Conservation (phyloP, 768 basidiomycete species). For the Russula earlei region DNA sequence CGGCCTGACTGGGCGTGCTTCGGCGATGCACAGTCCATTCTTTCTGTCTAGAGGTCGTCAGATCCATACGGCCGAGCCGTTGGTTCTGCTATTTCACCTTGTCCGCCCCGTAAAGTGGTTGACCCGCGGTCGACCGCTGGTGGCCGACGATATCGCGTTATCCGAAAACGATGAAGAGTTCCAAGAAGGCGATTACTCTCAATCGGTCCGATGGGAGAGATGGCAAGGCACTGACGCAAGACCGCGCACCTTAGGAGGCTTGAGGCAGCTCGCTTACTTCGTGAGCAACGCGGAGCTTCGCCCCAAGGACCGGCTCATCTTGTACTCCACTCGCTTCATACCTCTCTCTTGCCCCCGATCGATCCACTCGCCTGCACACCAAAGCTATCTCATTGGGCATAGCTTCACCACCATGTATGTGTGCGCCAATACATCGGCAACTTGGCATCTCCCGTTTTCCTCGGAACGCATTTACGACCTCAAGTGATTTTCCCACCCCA, state of each 20-base stretch:
- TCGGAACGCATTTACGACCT: slow-evolving; percentile 21
- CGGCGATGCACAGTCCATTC: slow-evolving; percentile 19
- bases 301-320: slow-evolving; percentile 40
- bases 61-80: slow-evolving; percentile 18
- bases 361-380: slow-evolving; percentile 39
- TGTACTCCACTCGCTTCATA: slow-evolving; percentile 31
- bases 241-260: slow-evolving; percentile 44
- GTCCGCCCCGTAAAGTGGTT: slow-evolving; percentile 14
- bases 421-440: slow-evolving; percentile 69
- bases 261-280: slow-evolving; percentile 42
- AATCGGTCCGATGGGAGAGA: slow-evolving; percentile 41
- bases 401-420: slow-evolving; percentile 44
- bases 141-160: slow-evolving; percentile 11
- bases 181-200: slow-evolving; percentile 45
- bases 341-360: slow-evolving; percentile 33
- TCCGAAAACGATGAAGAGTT: slow-evolving; percentile 13
- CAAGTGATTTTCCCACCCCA: slow-evolving; percentile 16
- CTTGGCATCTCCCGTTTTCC: slow-evolving; percentile 30
- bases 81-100: not conserved
- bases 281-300: slow-evolving; percentile 43
- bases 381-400: slow-evolving; percentile 76
- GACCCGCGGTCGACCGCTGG: slow-evolving; percentile 16
- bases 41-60: slow-evolving; percentile 10
- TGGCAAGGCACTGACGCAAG: slow-evolving; percentile 64
- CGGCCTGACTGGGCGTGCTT: slow-evolving; percentile 18